Evolutionary conservation across 1,284 basidiomycete species (phyloP).

Genomic region (Microbotryomycetes sp.): DNA sequence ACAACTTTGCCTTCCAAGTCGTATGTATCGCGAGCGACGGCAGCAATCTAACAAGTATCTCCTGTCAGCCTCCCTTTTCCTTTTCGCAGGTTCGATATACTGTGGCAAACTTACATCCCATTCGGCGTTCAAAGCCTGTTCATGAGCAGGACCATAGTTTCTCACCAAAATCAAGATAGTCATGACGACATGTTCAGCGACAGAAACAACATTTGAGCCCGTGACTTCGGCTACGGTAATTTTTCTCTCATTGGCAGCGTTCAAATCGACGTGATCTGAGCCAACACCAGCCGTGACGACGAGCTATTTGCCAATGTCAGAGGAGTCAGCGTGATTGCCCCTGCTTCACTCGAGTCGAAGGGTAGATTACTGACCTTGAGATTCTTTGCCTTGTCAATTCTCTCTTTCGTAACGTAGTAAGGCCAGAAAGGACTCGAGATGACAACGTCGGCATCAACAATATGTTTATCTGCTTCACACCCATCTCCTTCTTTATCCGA

Average conservation of each 20-base stretch:
- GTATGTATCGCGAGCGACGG: conserved; percentile 48
- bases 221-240: conserved; percentile 68
- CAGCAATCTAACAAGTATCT: conserved; percentile 34
- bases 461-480: conserved; percentile 80
- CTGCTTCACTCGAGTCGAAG: not conserved
- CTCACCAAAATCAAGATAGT: conserved; percentile 75
- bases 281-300: conserved; percentile 92
- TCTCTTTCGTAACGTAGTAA: conserved; percentile 75
- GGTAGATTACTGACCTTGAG: conserved; percentile 51
- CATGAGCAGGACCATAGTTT: conserved; percentile 74
- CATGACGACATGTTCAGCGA: conserved; percentile 46
- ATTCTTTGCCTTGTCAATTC: conserved; percentile 75
- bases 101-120: conserved; percentile 69
- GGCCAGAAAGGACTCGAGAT: conserved; percentile 8
- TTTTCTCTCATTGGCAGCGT: conserved; percentile 72
- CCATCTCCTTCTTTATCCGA: conserved; percentile 81
- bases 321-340: too few relatives aligned
- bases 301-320: conserved; percentile 43
- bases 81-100: conserved; percentile 37
- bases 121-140: conserved; percentile 76
- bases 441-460: conserved; percentile 55
- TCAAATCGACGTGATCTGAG: conserved; percentile 77
- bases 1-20: conserved; percentile 89
- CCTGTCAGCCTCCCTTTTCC: not conserved
- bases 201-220: conserved; percentile 52